Conservation (phyloP, 208 protist genomes). For the Acanthamoeba sp. region DNA sequence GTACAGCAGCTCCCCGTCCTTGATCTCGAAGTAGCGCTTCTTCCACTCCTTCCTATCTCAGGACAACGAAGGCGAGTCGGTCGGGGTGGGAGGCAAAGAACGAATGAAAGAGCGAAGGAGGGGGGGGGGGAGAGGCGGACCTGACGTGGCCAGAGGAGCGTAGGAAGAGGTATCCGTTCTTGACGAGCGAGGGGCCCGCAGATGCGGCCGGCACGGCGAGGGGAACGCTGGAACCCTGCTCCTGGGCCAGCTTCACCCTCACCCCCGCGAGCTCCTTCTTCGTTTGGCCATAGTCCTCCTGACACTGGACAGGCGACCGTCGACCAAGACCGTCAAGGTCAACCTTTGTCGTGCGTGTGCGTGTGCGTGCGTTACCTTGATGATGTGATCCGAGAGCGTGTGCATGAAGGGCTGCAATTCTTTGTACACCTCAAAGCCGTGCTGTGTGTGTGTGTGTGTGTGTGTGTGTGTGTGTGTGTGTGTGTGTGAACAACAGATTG, state of each 20-base stretch:
- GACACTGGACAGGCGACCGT: neutral
- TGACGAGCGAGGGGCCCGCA: neutral
- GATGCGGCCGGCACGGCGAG: neutral
- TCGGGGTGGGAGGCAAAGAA: no score
- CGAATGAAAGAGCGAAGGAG: neutral
- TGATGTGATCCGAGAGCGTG: conserved; percentile 28
- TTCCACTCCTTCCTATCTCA: conserved; percentile 52
- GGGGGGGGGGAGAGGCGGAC: neutral
- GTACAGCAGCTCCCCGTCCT: conserved; percentile 27
- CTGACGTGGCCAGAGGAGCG: conserved; percentile 24
- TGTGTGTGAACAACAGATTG: no score
- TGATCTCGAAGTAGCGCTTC: conserved; percentile 25
- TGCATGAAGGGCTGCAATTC: conserved; percentile 22
- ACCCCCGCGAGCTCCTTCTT: neutral
- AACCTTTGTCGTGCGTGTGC: no score
- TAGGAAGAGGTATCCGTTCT: neutral
- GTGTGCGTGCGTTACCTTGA: neutral
- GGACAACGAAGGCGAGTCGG: neutral
- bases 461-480: no score
- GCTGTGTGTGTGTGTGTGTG: neutral
- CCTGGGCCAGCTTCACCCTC: neutral
- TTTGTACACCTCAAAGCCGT: conserved; percentile 13
- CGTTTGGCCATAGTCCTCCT: neutral
- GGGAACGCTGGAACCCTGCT: neutral
- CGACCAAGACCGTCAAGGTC: no score